Evolutionary conservation across 768 basidiomycete genomes (phyloP), one percentile per base, ranked within the genome.

Genomic region (Pleurotus djamor): DNA sequence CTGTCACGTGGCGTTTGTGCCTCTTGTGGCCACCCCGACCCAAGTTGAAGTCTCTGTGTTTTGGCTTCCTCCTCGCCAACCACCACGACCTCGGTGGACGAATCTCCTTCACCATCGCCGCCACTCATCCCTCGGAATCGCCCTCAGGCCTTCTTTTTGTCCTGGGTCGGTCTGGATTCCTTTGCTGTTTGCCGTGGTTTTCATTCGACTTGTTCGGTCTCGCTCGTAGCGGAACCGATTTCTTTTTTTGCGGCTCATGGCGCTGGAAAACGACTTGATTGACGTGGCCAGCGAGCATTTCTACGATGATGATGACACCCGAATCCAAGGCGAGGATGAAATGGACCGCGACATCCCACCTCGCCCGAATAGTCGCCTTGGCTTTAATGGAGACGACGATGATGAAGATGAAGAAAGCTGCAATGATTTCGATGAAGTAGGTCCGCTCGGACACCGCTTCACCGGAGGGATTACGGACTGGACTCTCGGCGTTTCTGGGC

Each of bases 341-440:
- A 21, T 17, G 14, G 56, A 49, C 13, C 14, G 32, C 21, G 69
- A 66, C 17, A 65, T 72, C n/a, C 79, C 80, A 36, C 69, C 71
- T 63, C 79, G 81, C 35, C 80, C 82, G 52, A 71, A 73, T 33
- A 85, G 79, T 62, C 80, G 79, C 48, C 73, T 83, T 6, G 79
- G 79, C 49, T 82, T 82, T 63, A 77, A 76, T 66, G 59, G 65
- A 55, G 43, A 33, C 17, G 47, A 33, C 17, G 47, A 54, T 13
- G 38, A 57, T 36, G 41, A 48, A n/a, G 62, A 66, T 48, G 37
- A 57, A 48, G 16, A 47, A 3, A 35, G 60, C 38, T 14, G 13
- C 17, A 17, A 55, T 32, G 57, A 58, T 28, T 17, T 36, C 33
- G 45, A 48, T 32, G 44, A 58, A 32, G 13, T 47, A n/a, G 45